Base-by-base conservation (phyloP, 805 yeast species). In the Monosporozyma unispora region DNA sequence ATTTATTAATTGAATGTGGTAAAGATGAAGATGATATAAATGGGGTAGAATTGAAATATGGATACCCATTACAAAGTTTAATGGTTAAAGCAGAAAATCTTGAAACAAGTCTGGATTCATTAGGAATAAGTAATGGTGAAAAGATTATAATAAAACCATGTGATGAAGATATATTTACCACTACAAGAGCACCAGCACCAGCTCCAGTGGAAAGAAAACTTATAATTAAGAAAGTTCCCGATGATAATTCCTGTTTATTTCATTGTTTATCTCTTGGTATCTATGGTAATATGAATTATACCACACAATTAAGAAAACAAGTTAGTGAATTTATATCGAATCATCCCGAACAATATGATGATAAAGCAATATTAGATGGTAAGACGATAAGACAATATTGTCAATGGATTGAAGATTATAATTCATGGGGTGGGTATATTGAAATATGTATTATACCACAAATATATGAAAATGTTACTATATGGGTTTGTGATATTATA, bases 401-500 rank as follows among this genome's bases (percentile, higher is more conserved):
- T 31, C 53, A 65, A 6, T 85, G 93, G 91, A 85, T 85, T 21
- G 54, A 60, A 44, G 67, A 73, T 49, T 74, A 73, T 18, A 79
- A 73, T 33, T 74, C 84, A 16, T 85, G 93, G 95, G 95, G 95
- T 28, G 95, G 95, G 6, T 91, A 87, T 2, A 84, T 85, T 45
- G 95, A 85, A 60, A 65, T 84, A 44, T 78, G 80, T 8, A 81
- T 85, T 6, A 60, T 85, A 27, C 73, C 86, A 1, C 70, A 35
- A 73, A 31, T 71, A 73, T 52, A 70, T 82, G 39, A 68, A 70
- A 4, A n/a, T 42, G 64, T 82, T 5, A 70, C 76, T 3, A 79
- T 85, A 40, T 69, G 74, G 48, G 79, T 87, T 10, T 61, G 82
- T 27, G 93, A 85, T 57, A 78, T 85, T 22, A 82, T 79, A 55